These are phyloP conservation scores for Globisporangium alternatum DNA, from an alignment of 352 stramenopile species.

Conservation along the genomic window DNA sequence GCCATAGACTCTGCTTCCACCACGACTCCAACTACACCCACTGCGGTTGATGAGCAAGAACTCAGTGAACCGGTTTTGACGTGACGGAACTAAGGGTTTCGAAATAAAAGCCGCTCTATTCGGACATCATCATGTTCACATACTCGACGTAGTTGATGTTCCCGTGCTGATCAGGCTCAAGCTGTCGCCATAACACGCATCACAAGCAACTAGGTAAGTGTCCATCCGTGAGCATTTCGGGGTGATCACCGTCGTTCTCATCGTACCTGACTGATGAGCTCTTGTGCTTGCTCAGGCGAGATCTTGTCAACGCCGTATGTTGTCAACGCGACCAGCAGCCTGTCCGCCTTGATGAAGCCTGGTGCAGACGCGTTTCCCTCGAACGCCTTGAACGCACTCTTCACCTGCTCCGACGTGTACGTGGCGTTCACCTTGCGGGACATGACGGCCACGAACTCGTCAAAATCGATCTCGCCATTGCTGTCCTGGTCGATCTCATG, in stretches of 20 bases:
- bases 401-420: conserved; percentile 92
- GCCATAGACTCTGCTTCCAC: neutral
- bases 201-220: neutral
- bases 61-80: conserved; percentile 7
- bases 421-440: conserved; percentile 92
- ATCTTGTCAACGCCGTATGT: conserved; percentile 91
- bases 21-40: conserved; percentile 11
- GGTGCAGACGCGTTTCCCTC: conserved; percentile 60
- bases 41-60: conserved; percentile 4
- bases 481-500: conserved; percentile 94
- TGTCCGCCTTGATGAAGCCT: conserved; percentile 83
- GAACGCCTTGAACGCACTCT: conserved; percentile 85
- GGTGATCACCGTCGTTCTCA: neutral
- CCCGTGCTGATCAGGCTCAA: conserved; percentile 90
- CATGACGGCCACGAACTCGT: conserved; percentile 95
- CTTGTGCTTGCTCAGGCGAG: conserved; percentile 86
- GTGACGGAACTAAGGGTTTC: conserved; percentile 4
- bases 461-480: conserved; percentile 94
- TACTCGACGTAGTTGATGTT: conserved; percentile 94
- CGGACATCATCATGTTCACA: conserved; percentile 95
- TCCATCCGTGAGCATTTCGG: neutral
- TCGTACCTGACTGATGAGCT: conserved; percentile 86
- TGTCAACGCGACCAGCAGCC: conserved; percentile 82
- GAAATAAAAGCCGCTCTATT: conserved; percentile 30
- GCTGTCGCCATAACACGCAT: conserved; percentile 32